Conservation (phyloP, 2,329 filamentous ascomycete genomes). For the Paraconiothyrium brasiliense region DNA sequence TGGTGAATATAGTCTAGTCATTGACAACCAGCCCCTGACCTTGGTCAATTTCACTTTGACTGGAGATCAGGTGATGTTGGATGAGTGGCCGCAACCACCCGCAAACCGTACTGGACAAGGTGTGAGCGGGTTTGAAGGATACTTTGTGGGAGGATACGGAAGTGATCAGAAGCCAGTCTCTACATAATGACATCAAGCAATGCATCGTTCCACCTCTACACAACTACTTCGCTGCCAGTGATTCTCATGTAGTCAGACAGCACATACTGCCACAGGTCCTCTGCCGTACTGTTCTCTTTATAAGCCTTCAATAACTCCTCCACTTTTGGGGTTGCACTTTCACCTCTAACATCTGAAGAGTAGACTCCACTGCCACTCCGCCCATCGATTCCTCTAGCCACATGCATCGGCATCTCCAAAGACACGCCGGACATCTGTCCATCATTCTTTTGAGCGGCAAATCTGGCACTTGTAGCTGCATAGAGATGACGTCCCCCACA, state of each 20-base stretch:
- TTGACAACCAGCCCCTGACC: constrained; percentile 45
- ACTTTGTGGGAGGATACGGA: constrained; percentile 5
- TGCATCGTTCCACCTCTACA: neutral
- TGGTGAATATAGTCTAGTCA: constrained; percentile 55
- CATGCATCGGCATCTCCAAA: too few relatives aligned
- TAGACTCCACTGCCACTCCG: constrained; percentile 18
- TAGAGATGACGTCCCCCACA: constrained; percentile 29
- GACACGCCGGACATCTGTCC: neutral
- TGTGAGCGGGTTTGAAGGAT: constrained; percentile 6
- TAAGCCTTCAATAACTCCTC: constrained; percentile 15
- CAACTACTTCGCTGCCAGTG: constrained; percentile 5
- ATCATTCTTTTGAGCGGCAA: constrained; percentile 2
- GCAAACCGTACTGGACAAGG: constrained; percentile 6
- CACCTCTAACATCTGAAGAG: constrained; percentile 14
- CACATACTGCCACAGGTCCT: constrained; percentile 29
- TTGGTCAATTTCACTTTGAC: constrained; percentile 58
- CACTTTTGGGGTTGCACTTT: constrained; percentile 13
- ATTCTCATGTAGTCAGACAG: constrained; percentile 26
- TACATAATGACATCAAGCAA: neutral
- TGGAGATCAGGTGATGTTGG: constrained; percentile 56
- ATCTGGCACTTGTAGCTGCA: constrained; percentile 21
- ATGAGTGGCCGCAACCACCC: constrained; percentile 40
- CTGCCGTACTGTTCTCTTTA: constrained; percentile 18
- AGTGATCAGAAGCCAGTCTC: constrained; percentile 4
- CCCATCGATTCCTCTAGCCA: constrained; percentile 13